Percentiles rank a stretch among this genome's conserved stretches.
Evolutionary conservation across 352 stramenopile species (phyloP).

Genomic region (Aphanomyces astaci): DNA sequence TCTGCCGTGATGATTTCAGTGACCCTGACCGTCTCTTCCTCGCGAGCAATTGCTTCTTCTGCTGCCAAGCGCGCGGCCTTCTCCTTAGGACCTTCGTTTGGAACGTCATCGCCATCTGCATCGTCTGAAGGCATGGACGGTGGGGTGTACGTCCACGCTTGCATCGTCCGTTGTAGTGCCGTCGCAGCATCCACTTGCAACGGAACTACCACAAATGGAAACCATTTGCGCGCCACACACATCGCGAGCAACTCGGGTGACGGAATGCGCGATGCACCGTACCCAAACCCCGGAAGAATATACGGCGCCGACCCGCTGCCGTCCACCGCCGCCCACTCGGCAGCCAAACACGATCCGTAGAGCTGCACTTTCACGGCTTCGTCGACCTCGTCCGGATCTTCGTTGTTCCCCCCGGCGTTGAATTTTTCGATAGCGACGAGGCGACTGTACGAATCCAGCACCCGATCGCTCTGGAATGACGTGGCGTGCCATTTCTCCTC

Average conservation of each 20-base stretch:
- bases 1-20: not conserved
- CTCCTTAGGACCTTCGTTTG: not conserved
- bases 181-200: not conserved
- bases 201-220: slow-evolving; percentile 1
- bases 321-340: not conserved
- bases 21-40: not conserved
- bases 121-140: not conserved
- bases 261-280: not conserved
- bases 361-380: not conserved
- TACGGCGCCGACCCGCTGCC: not conserved
- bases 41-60: not conserved
- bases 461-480: not conserved
- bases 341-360: not conserved
- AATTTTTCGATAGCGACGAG: not conserved
- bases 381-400: not conserved
- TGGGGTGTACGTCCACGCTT: not conserved
- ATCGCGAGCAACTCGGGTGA: not conserved
- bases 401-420: not conserved
- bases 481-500: not conserved
- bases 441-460: not conserved
- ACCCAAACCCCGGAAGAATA: not conserved
- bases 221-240: not conserved
- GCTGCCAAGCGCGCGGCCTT: not conserved
- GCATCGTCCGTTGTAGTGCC: not conserved
- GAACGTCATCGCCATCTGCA: not conserved